Evolutionary conservation across 2,329 filamentous ascomycete species (phyloP), one percentile per base, ranked within the genome.

Genomic region (Colletotrichum sublineola): DNA sequence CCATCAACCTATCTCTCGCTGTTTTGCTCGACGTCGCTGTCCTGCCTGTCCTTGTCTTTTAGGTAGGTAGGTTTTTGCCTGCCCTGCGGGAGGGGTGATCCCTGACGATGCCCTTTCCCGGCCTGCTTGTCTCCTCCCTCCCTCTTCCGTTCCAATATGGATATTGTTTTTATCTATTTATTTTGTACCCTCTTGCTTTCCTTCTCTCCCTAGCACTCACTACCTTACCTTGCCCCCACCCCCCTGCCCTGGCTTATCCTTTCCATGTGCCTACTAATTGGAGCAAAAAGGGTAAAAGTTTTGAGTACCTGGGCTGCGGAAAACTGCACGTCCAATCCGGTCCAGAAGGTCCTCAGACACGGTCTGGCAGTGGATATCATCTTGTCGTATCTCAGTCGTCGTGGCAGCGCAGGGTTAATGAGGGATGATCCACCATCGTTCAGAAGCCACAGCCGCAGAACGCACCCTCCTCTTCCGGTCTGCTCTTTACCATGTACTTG

Each of bases 301-400:
- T 53, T 50, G 46, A 56, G 15, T 65, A 8, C 63, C 38, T 24
- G 33, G 53, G 33, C 12, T 67, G 55, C 42, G 64, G 55, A 60
- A 48, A 58, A 67, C 29, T 63, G 56, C 48, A 57, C 36, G 66
- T 72, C 66, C 55, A 40, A 70, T 65, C 69, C 68, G 68, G 66
- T 38, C 61, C 60, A 72, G 61, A 70, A 70, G 60, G 69, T 66
- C 66, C 69, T 66, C 69, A 55, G 65, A 70, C 69, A 70, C 66
- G 69, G 69, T 55, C 66, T 72, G 69, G 66, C 69, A 70, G 60
- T 72, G 69, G 52, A 62, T 68, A 42, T 63, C n/a, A 20, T 63
- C 33, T 52, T 36, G 24, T 53, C 50, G 50, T 68, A 63, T 63
- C 57, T 52, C 38, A 57, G 64, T 50, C 48, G 52, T 46, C 18